These are phyloP conservation scores for Acanthamoeba lenticulata DNA, from an alignment of 208 protist genomes.

Conservation along the genomic window DNA sequence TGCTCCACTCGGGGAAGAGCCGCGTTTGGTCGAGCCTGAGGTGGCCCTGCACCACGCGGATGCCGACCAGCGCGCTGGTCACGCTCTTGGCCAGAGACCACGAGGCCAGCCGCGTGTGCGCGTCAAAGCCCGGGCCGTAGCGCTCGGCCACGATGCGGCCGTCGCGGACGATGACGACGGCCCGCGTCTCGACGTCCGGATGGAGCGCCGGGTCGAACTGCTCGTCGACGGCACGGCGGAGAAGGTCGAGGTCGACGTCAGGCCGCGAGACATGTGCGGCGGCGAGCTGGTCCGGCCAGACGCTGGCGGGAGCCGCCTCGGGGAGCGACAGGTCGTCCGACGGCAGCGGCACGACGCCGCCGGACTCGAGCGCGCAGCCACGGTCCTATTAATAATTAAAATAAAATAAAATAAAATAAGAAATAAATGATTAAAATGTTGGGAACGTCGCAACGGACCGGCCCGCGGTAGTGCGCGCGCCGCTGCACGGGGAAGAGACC, in stretches of 20 bases:
- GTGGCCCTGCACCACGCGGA: not conserved
- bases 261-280: not conserved
- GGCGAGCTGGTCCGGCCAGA: not conserved
- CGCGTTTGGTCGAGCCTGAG: not conserved
- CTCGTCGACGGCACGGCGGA: not conserved
- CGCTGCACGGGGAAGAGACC: not conserved
- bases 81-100: not conserved
- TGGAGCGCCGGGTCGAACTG: not conserved
- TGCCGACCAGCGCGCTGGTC: not conserved
- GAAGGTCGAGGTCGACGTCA: not conserved
- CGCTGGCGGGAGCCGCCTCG: not conserved
- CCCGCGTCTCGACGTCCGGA: not conserved
- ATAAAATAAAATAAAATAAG: too few species aligned
- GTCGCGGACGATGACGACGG: not conserved
- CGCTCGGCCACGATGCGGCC: not conserved
- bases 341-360: not conserved
- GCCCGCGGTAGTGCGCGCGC: not conserved
- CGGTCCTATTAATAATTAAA: not conserved
- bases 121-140: not conserved
- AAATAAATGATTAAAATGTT: not conserved
- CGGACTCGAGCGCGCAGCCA: not conserved
- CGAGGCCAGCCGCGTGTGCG: not conserved
- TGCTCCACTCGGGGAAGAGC: slow-evolving; percentile 12
- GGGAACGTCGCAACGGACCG: not conserved
- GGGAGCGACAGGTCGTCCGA: not conserved